Percentiles rank a stretch among this genome's conserved stretches.
These are phyloP conservation scores for Bifiguratus adelaidae DNA, from an alignment of 192 early-diverging fungal species.

Conservation along the genomic window DNA sequence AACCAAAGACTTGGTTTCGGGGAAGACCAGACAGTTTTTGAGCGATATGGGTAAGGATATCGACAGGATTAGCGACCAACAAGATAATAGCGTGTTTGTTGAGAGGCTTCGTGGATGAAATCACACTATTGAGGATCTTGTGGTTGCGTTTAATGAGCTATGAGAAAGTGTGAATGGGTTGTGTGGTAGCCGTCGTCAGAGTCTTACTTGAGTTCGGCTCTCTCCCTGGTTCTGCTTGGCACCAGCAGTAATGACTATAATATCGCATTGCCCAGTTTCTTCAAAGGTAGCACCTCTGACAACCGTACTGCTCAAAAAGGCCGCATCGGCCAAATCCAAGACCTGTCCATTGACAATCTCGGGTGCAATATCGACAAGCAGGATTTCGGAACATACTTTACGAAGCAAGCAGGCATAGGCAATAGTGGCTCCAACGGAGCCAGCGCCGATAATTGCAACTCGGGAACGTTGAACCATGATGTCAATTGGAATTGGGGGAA, in stretches of 20 bases:
- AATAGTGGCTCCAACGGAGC: conserved; percentile 64
- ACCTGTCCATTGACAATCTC: conserved; percentile 65
- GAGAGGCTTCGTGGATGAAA: conserved; percentile 66
- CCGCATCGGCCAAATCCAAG: conserved; percentile 73
- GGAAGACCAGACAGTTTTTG: conserved; percentile 75
- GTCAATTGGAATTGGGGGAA: too few relatives aligned
- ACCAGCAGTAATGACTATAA: conserved; percentile 78
- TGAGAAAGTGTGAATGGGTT: background rate
- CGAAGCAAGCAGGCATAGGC: conserved; percentile 62
- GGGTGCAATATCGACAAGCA: conserved; percentile 59
- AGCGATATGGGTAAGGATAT: conserved; percentile 75
- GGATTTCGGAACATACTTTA: conserved; percentile 55
- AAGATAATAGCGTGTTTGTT: conserved; percentile 59
- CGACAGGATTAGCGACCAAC: conserved; percentile 77
- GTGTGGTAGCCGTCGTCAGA: background rate
- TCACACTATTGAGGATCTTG: conserved; percentile 59
- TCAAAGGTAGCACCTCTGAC: conserved; percentile 46
- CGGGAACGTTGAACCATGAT: conserved; percentile 19
- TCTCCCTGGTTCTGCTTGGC: conserved; percentile 73
- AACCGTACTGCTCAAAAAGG: conserved; percentile 53
- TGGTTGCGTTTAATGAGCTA: conserved; percentile 73
- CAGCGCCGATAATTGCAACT: conserved; percentile 67
- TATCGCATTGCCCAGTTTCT: conserved; percentile 74
- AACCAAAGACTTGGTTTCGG: conserved; percentile 68
- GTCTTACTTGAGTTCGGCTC: conserved; percentile 43